These are phyloP conservation scores for Penicillium thymicola DNA, from an alignment of 2,329 filamentous ascomycete species.

Conservation along the genomic window DNA sequence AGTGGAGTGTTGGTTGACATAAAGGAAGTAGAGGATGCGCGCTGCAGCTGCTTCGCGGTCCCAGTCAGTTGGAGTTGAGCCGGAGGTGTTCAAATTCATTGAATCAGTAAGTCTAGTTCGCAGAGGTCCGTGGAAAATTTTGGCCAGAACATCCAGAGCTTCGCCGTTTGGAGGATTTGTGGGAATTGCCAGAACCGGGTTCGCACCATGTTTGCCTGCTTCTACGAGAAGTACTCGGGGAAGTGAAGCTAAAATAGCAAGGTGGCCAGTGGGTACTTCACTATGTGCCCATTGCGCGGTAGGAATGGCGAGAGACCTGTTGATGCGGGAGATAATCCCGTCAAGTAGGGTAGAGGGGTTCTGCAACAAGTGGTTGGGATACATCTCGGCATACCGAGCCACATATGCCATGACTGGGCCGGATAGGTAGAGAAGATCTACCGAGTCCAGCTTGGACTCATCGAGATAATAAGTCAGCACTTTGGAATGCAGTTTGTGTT, in stretches of 20 bases:
- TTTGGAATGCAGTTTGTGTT: conserved; percentile 49
- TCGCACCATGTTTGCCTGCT: conserved; percentile 35
- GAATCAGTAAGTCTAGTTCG: conserved; percentile 24
- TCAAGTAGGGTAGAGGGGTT: conserved; percentile 40
- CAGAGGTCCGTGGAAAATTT: conserved; percentile 54
- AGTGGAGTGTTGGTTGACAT: conserved; percentile 49
- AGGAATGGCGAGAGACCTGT: conserved; percentile 45
- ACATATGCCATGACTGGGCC: conserved; percentile 57
- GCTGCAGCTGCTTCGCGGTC: conserved; percentile 52
- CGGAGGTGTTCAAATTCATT: conserved; percentile 32
- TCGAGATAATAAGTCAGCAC: conserved; percentile 53
- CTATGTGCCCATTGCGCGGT: conserved; percentile 51
- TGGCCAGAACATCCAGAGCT: conserved; percentile 53
- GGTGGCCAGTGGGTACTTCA: conserved; percentile 54
- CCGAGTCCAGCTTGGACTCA: conserved; percentile 47
- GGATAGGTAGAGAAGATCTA: conserved; percentile 54
- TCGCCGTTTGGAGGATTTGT: conserved; percentile 53
- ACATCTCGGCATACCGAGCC: conserved; percentile 53
- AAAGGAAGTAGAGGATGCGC: conserved; percentile 54
- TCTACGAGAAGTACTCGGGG: conserved; percentile 54
- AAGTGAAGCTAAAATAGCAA: conserved; percentile 56
- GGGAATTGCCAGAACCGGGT: conserved; percentile 51
- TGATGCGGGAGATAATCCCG: conserved; percentile 48
- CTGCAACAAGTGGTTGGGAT: conserved; percentile 54
- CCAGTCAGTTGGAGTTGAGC: conserved; percentile 38